Percentiles rank a stretch among this genome's conserved stretches.
phyloP scores from a whole-genome alignment of 129 eudicot genomes.

The Arctium minus region DNA sequence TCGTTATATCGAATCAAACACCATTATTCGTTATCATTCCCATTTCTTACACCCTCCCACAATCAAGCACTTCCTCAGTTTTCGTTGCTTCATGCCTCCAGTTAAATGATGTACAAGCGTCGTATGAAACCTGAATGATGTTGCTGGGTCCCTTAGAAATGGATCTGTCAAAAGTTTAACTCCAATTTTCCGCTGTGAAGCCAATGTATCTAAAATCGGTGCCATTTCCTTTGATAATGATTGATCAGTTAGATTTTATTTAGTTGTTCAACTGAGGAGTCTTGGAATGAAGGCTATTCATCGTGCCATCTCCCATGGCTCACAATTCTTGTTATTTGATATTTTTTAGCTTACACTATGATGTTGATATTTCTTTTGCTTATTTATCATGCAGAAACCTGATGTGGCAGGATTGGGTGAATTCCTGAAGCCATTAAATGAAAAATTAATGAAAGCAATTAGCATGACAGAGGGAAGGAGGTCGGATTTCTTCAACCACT shows the following conservation, averaged over 20 bases:
- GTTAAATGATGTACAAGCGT: neutral
- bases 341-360: neutral
- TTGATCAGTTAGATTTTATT: neutral
- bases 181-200: neutral
- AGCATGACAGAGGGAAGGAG: conserved; percentile 85
- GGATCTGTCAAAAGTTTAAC: neutral
- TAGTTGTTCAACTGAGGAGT: neutral
- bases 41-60: neutral
- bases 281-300: neutral
- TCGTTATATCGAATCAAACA: neutral
- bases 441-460: conserved; percentile 66
- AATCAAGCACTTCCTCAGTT: neutral
- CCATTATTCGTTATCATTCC: neutral
- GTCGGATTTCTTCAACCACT: conserved; percentile 77
- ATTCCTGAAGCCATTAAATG: conserved; percentile 85
- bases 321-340: neutral
- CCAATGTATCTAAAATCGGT: neutral
- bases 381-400: conserved; percentile 66
- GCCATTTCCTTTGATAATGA: neutral
- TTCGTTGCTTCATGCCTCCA: neutral
- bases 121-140: conserved; percentile 6
- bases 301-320: neutral
- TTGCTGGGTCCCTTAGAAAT: neutral
- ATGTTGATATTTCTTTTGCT: conserved; percentile 9
- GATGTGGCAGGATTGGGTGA: conserved; percentile 78